A percentile compares a stretch with the other conserved stretches of the same genome.
phyloP scores from a whole-genome alignment of 495 filamentous ascomycete species.

The Xylaria grammica region DNA sequence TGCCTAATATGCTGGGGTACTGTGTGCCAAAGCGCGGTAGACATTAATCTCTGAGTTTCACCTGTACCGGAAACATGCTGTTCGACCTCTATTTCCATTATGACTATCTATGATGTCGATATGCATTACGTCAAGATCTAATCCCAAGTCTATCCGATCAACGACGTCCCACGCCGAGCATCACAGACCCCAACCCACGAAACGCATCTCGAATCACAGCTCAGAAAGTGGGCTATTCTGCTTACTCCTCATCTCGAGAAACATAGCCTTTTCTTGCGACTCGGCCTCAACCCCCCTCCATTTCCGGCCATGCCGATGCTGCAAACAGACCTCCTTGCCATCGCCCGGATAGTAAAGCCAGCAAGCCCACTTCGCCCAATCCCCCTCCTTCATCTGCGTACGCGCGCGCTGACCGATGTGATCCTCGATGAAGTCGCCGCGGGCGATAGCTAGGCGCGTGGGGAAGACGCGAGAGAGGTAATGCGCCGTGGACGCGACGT shows the following conservation, averaged over 20 bases:
- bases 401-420: constrained; percentile 51
- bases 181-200: no score
- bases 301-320: constrained; percentile 50
- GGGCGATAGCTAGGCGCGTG: constrained; percentile 42
- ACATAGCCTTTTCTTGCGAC: constrained; percentile 27
- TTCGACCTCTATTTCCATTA: no score
- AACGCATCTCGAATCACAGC: background rate
- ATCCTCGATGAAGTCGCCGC: constrained; percentile 56
- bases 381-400: constrained; percentile 52
- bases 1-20: no score
- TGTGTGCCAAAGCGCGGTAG: no score
- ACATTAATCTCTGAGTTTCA: no score
- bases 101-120: no score
- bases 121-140: no score
- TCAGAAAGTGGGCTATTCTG: background rate
- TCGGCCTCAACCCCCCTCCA: constrained; percentile 46
- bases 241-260: constrained; percentile 21
- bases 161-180: no score
- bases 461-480: constrained; percentile 51
- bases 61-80: no score
- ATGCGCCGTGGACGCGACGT: constrained; percentile 48
- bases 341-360: constrained; percentile 55
- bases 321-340: constrained; percentile 43
- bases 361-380: constrained; percentile 52
- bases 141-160: no score